Percentiles rank a stretch among this genome's conserved stretches.
phyloP scores from a whole-genome alignment of 1,139 yeast genomes.

The Hansenula sp. region DNA sequence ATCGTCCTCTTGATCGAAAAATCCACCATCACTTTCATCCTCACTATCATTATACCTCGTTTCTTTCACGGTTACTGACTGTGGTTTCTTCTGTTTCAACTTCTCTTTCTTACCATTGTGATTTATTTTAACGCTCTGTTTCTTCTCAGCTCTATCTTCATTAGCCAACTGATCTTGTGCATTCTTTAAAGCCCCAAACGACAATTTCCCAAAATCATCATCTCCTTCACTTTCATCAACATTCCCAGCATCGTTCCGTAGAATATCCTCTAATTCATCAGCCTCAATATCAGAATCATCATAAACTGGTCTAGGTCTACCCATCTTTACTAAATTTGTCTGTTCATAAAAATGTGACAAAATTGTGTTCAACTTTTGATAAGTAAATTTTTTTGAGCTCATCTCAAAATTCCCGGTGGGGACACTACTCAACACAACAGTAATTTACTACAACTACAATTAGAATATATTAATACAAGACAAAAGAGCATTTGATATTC shows the following conservation, averaged over 20 bases:
- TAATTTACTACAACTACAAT: no score
- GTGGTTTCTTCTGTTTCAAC: neutral
- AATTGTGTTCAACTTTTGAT: no score
- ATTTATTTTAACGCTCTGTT: constrained; percentile 6
- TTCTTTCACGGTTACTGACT: constrained; percentile 17
- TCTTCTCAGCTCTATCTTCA: constrained; percentile 24
- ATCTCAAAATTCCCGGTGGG: neutral
- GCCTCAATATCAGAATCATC: constrained; percentile 9
- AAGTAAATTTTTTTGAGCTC: neutral
- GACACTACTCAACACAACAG: neutral
- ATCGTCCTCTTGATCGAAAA: constrained; percentile 25
- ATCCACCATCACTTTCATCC: constrained; percentile 23
- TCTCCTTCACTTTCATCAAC: constrained; percentile 29
- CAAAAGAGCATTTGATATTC: neutral
- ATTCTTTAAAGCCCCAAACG: constrained; percentile 56
- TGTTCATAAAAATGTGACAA: neutral
- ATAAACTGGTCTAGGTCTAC: constrained; percentile 2
- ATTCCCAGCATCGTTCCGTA: constrained; percentile 8
- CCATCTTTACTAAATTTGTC: neutral
- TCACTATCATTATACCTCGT: constrained; percentile 18
- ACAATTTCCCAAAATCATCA: constrained; percentile 40
- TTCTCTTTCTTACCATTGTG: no score
- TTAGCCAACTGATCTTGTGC: constrained; percentile 49
- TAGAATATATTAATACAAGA: no score
- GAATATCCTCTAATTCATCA: constrained; percentile 1